phyloP scores from a whole-genome alignment of 2,329 filamentous ascomycete genomes.

The Colletotrichum trifolii region DNA sequence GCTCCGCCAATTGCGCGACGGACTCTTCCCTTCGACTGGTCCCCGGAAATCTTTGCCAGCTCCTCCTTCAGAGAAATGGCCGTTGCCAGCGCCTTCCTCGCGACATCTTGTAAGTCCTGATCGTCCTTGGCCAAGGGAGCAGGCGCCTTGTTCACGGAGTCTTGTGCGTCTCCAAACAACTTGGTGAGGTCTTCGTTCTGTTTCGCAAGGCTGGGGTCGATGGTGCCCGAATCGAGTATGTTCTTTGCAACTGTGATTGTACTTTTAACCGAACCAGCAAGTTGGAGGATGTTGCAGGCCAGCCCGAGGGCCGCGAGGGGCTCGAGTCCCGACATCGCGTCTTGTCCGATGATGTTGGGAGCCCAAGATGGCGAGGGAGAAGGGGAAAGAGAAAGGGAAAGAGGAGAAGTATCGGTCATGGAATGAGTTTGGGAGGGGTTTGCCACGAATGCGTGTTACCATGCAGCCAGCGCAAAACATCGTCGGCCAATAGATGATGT shows the following conservation, averaged over 20 bases:
- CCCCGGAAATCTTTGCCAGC: background rate
- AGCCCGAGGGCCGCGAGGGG: constrained; percentile 6
- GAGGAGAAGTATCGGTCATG: too few species aligned
- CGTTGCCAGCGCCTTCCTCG: background rate
- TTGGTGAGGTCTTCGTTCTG: too few species aligned
- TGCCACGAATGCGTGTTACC: too few species aligned
- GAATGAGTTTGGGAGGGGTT: too few species aligned
- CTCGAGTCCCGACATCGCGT: background rate
- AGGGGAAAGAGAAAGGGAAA: too few species aligned
- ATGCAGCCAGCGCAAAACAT: too few species aligned
- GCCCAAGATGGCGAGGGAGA: too few species aligned
- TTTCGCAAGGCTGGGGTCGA: background rate
- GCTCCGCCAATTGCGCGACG: background rate
- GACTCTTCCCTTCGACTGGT: background rate
- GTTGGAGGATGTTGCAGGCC: constrained; percentile 5
- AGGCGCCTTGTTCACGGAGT: too few species aligned
- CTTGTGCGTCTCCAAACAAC: too few species aligned
- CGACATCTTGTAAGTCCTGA: background rate
- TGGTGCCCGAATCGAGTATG: background rate
- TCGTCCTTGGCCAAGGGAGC: background rate
- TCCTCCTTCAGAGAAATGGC: background rate
- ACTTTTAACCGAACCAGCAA: background rate
- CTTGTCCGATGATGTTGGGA: background rate
- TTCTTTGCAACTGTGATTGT: background rate
- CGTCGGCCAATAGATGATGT: too few species aligned